Conservation (phyloP, 352 stramenopile genomes). For the Phytophthora tubulina region DNA sequence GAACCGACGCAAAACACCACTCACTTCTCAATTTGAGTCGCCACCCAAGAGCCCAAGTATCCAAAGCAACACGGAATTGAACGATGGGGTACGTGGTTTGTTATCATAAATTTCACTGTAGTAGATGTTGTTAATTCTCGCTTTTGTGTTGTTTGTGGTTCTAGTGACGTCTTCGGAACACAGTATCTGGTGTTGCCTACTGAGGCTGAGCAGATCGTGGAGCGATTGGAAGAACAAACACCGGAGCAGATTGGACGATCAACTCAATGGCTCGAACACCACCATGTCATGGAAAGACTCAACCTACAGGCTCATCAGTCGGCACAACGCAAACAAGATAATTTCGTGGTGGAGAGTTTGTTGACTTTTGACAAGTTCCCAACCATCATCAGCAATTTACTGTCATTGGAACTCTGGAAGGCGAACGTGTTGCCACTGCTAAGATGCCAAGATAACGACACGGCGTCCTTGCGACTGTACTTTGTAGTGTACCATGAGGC, state of each 20-base stretch:
- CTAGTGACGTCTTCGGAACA: constrained; percentile 38
- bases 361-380: constrained; percentile 94
- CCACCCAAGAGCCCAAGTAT: constrained; percentile 1
- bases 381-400: constrained; percentile 88
- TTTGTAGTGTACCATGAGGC: constrained; percentile 94
- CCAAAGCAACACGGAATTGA: not conserved
- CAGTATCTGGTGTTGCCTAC: constrained; percentile 78
- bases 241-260: constrained; percentile 69
- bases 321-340: constrained; percentile 90
- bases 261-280: constrained; percentile 87
- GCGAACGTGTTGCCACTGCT: constrained; percentile 76
- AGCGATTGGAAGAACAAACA: constrained; percentile 68
- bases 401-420: constrained; percentile 93
- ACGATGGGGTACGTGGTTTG: constrained; percentile 30
- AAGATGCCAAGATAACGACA: constrained; percentile 54
- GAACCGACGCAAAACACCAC: constrained; percentile 24
- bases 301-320: constrained; percentile 95
- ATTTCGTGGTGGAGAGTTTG: constrained; percentile 94
- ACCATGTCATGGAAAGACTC: constrained; percentile 92
- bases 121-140: constrained; percentile 6
- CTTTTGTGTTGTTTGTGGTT: not conserved
- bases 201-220: constrained; percentile 89
- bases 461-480: constrained; percentile 89
- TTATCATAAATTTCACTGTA: constrained; percentile 2
- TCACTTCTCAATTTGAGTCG: constrained; percentile 28